Evolutionary conservation across 495 filamentous ascomycete species (phyloP), one percentile per base, ranked within the genome.

Genomic region (Penicillium pancosmium): DNA sequence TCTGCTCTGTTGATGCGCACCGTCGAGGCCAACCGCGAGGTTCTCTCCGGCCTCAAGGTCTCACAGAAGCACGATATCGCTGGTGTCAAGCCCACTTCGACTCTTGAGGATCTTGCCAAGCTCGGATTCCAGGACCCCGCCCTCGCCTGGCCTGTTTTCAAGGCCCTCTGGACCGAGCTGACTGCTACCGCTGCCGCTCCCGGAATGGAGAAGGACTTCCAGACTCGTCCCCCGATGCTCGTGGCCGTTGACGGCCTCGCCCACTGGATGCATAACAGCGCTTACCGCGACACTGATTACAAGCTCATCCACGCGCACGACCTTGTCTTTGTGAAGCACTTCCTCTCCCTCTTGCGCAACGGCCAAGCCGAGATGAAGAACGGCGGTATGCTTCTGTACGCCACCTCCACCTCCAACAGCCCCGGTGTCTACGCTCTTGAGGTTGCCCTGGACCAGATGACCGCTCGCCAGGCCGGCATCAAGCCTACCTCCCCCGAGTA

Each of bases 221-320:
- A 69, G 58, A 27, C 76, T 61, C 89, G 91, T 0, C 94, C 93
- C 8, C 93, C 92, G 0, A 79, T 96, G 51, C 76, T 97, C 21
- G 80, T 98, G 59, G 67, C 84, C 12, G 76, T 96, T 27, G 94
- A 98, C 75, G 86, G 86, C 53, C 76, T 97, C 19, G 78, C 80
- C 38, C 88, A 92, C 75, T 85, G 91, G 77, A 95, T 95, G 90
- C 78, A 79, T 56, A 56, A 77, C n/a, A 88, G 87, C 55, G 80
- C 82, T 19, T 98, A 98, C 74, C 85, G 87, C 52, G 80, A 81
- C 25, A 68, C 85, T 0, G 77, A 86, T 21, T 88, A 82, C 65
- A 78, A 90, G 52, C 82, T 75, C 18, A 89, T 98, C 65, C 94
- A 98, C 79, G 82, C 94, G 16, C 91, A 96, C 74, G 88, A 97